A percentile compares a stretch with the other conserved stretches of the same genome.
These are phyloP conservation scores for Pilasporangium apinafurcum DNA, from an alignment of 352 stramenopile genomes.

Conservation along the genomic window DNA sequence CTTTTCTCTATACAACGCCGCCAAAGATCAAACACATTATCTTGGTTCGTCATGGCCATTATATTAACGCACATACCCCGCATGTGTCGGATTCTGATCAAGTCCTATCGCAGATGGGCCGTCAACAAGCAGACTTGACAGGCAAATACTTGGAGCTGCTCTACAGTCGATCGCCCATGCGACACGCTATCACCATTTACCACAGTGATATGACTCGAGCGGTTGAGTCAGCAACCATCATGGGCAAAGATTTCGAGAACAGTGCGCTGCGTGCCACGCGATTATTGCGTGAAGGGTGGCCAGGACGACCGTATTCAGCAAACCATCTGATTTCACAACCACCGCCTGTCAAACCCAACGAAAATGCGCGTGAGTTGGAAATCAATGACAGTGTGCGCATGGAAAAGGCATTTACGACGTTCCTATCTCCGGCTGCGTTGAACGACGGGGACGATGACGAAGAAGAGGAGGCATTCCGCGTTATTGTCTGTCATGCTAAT, in stretches of 20 bases:
- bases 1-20: slow-evolving; percentile 43
- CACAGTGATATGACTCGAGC: slow-evolving; percentile 76
- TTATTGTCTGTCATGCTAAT: slow-evolving; percentile 82
- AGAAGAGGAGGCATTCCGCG: slow-evolving; percentile 43
- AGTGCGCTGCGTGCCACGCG: slow-evolving; percentile 28
- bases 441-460: slow-evolving; percentile 32
- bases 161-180: slow-evolving; percentile 43
- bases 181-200: slow-evolving; percentile 50
- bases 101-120: slow-evolving; percentile 75
- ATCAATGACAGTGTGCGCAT: slow-evolving; percentile 48
- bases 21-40: slow-evolving; percentile 71
- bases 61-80: slow-evolving; percentile 69
- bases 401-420: slow-evolving; percentile 47
- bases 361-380: slow-evolving; percentile 15
- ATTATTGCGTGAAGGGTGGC: slow-evolving; percentile 74
- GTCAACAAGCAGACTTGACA: slow-evolving; percentile 62
- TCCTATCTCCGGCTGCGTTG: slow-evolving; percentile 26
- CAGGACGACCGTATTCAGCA: slow-evolving; percentile 50
- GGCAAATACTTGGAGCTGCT: slow-evolving; percentile 59
- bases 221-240: slow-evolving; percentile 63
- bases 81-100: slow-evolving; percentile 52
- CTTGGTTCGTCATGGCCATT: slow-evolving; percentile 74
- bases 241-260: slow-evolving; percentile 41
- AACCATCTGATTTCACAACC: slow-evolving; percentile 9
- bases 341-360: background rate